Evolutionary conservation across 73 alveolate species (phyloP).

Genomic region (Paramecium tetraurelia): DNA sequence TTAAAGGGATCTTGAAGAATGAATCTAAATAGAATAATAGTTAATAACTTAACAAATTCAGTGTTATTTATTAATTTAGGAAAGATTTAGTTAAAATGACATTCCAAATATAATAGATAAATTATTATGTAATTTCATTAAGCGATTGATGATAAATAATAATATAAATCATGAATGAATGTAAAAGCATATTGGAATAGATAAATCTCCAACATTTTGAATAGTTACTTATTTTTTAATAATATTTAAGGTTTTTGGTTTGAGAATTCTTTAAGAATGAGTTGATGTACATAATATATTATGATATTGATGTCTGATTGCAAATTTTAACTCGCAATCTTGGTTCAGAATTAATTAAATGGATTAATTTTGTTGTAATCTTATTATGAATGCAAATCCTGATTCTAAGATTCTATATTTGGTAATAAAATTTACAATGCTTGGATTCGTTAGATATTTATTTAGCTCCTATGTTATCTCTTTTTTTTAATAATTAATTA

Average conservation of each 20-base stretch:
- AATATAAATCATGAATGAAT: background rate
- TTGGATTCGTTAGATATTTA: background rate
- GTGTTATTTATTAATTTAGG: too few species aligned
- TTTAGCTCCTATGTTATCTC: background rate
- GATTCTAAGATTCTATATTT: background rate
- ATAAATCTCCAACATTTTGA: background rate
- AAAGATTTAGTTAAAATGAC: too few species aligned
- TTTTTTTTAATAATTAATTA: background rate
- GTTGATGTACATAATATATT: background rate
- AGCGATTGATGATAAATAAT: background rate
- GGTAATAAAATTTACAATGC: background rate
- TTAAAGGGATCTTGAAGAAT: too few species aligned
- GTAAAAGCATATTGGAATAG: background rate
- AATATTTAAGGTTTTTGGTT: background rate
- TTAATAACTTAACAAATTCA: too few species aligned
- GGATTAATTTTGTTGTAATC: background rate
- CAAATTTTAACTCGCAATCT: background rate
- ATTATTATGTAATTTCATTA: background rate
- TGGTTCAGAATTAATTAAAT: background rate
- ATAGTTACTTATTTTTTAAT: background rate
- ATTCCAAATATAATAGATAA: too few species aligned
- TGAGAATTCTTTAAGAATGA: background rate
- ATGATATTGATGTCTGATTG: background rate
- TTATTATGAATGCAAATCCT: background rate
- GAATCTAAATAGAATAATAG: too few species aligned